phyloP scores from a whole-genome alignment of 2,329 filamentous ascomycete species.

The Colletotrichum spaethianum region DNA sequence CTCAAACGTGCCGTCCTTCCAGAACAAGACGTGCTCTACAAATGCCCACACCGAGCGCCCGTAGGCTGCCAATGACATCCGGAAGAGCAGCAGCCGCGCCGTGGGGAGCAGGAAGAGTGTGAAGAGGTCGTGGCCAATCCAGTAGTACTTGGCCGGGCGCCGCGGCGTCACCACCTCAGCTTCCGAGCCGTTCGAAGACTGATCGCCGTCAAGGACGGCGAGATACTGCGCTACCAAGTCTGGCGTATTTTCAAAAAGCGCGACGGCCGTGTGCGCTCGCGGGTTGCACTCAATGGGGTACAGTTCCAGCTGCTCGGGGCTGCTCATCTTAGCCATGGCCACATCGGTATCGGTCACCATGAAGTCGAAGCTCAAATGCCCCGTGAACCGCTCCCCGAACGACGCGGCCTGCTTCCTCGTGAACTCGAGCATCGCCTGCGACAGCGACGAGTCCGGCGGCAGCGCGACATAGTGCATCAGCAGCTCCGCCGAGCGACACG shows the following conservation, averaged over 20 bases:
- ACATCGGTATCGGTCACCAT: slow-evolving; percentile 66
- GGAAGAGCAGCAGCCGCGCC: slow-evolving; percentile 57
- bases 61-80: slow-evolving; percentile 3
- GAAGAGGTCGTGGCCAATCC: slow-evolving; percentile 77
- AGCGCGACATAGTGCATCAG: slow-evolving; percentile 78
- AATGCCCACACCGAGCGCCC: slow-evolving; percentile 48
- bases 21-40: slow-evolving; percentile 58
- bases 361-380: slow-evolving; percentile 82
- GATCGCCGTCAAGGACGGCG: slow-evolving; percentile 53
- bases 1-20: slow-evolving; percentile 69
- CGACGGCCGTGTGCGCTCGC: slow-evolving; percentile 76
- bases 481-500: slow-evolving; percentile 74
- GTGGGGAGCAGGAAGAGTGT: slow-evolving; percentile 64
- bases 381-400: slow-evolving; percentile 69
- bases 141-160: slow-evolving; percentile 63
- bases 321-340: slow-evolving; percentile 49
- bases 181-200: slow-evolving; percentile 39
- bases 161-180: slow-evolving; percentile 41
- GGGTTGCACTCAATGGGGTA: slow-evolving; percentile 82
- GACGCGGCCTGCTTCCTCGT: slow-evolving; percentile 70
- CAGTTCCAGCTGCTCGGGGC: slow-evolving; percentile 50
- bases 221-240: slow-evolving; percentile 69
- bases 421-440: slow-evolving; percentile 74
- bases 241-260: slow-evolving; percentile 67
- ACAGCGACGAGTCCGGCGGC: slow-evolving; percentile 66